phyloP scores from a whole-genome alignment of 495 filamentous ascomycete genomes.

The Xeromyces bisporus region DNA sequence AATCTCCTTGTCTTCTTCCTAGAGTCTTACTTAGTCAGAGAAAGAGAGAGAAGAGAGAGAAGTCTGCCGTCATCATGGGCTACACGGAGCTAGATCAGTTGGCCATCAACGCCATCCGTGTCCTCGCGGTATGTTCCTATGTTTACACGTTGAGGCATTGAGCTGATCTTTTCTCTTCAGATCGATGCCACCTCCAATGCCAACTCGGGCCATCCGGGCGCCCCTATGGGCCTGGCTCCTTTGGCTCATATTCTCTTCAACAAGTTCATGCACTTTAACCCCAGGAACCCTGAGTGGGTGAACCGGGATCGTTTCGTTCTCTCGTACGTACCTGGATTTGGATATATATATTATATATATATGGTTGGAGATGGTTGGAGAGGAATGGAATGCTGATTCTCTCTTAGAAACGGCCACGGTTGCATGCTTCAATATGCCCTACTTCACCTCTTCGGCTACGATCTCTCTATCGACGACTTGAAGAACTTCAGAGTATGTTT shows the following conservation, averaged over 20 bases:
- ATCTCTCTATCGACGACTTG: conserved; percentile 68
- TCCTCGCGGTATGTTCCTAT: conserved; percentile 56
- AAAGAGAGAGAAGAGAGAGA: no score
- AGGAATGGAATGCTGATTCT: no score
- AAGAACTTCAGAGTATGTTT: conserved; percentile 83
- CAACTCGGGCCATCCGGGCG: conserved; percentile 97
- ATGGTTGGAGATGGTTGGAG: no score
- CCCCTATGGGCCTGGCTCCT: conserved; percentile 98
- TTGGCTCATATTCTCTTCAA: conserved; percentile 95
- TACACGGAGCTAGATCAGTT: conserved; percentile 72
- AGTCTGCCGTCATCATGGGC: conserved; percentile 59
- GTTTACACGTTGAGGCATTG: background rate
- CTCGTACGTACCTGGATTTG: conserved; percentile 88
- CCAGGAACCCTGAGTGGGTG: conserved; percentile 90
- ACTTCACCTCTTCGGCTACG: conserved; percentile 91
- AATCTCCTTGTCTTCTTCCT: background rate
- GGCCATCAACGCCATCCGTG: conserved; percentile 93
- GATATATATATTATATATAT: no score
- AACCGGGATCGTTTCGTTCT: conserved; percentile 98
- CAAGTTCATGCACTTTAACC: conserved; percentile 99
- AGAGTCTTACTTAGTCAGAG: no score
- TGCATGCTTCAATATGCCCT: conserved; percentile 99
- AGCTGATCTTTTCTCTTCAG: conserved; percentile 28
- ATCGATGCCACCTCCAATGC: conserved; percentile 92
- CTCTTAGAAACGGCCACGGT: conserved; percentile 77